phyloP scores from a whole-genome alignment of 257 asterid genomes.

The Solanum piurae region DNA sequence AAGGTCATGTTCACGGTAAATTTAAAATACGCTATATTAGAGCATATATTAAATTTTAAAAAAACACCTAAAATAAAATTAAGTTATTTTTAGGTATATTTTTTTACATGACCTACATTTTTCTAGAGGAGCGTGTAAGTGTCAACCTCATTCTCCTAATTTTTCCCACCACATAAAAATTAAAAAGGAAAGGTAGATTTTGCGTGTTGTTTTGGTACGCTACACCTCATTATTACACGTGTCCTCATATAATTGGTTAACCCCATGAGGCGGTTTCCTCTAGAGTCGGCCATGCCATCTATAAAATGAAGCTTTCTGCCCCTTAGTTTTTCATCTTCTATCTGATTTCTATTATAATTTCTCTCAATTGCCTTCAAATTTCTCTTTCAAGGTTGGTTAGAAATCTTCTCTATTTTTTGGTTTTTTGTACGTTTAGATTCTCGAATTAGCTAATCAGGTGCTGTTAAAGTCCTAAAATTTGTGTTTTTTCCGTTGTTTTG shows the following conservation, averaged over 20 bases:
- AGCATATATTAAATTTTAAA: too few species aligned
- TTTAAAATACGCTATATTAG: too few species aligned
- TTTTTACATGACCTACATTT: neutral
- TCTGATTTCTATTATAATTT: neutral
- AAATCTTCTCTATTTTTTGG: neutral
- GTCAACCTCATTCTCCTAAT: neutral
- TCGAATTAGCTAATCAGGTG: rapidly evolving
- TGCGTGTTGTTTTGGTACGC: neutral
- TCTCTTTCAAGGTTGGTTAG: neutral
- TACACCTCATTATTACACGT: neutral
- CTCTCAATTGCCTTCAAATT: neutral
- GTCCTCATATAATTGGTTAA: neutral
- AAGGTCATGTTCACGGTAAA: too few species aligned
- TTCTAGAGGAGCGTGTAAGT: neutral
- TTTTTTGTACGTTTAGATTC: neutral
- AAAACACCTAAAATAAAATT: neutral
- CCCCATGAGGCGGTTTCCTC: neutral
- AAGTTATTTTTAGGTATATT: neutral
- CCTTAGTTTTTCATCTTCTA: neutral
- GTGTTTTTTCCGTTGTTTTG: neutral
- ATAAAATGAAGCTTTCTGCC: neutral
- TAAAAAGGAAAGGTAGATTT: neutral
- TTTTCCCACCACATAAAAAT: neutral
- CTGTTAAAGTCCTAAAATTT: neutral
- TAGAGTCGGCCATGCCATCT: neutral